phyloP scores from a whole-genome alignment of 352 stramenopile genomes.

The Globisporangium nunn region DNA sequence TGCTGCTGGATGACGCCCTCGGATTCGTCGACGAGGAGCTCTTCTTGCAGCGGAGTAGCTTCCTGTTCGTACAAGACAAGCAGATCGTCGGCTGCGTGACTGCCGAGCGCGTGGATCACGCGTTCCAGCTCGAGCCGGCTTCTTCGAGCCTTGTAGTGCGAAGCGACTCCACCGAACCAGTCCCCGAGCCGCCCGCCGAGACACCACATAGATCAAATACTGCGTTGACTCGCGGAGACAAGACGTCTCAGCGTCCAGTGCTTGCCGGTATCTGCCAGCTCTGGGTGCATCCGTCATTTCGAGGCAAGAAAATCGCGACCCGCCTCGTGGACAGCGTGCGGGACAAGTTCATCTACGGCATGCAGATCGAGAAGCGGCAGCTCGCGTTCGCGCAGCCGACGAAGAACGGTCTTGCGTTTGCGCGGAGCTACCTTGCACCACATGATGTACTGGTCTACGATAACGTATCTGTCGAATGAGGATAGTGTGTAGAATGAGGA shows the following conservation, averaged over 20 bases:
- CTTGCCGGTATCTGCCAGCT: conserved; percentile 63
- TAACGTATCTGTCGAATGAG: conserved; percentile 3
- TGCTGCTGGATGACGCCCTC: conserved; percentile 61
- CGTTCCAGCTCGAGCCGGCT: conserved; percentile 24
- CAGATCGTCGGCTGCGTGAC: conserved; percentile 61
- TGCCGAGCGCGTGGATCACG: conserved; percentile 41
- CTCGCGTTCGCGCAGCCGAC: conserved; percentile 78
- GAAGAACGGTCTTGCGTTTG: conserved; percentile 49
- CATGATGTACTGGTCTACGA: conserved; percentile 51
- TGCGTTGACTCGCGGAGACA: background rate
- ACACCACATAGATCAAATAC: background rate
- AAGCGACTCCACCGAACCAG: background rate
- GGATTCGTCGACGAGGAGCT: conserved; percentile 40
- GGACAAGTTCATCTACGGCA: conserved; percentile 68
- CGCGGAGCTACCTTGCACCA: conserved; percentile 40
- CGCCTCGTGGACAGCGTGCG: conserved; percentile 53
- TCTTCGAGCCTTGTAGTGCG: conserved; percentile 6
- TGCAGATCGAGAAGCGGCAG: conserved; percentile 36
- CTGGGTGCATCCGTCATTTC: conserved; percentile 54
- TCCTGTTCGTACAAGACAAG: conserved; percentile 51
- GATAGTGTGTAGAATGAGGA: background rate
- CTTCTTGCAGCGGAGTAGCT: conserved; percentile 55
- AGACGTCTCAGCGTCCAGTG: background rate
- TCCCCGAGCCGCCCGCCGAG: background rate
- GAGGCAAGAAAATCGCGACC: conserved; percentile 44